Percentiles rank a stretch among this genome's conserved stretches.
phyloP scores from a whole-genome alignment of 202 grass and related monocot species.

The Musa balbisiana region DNA sequence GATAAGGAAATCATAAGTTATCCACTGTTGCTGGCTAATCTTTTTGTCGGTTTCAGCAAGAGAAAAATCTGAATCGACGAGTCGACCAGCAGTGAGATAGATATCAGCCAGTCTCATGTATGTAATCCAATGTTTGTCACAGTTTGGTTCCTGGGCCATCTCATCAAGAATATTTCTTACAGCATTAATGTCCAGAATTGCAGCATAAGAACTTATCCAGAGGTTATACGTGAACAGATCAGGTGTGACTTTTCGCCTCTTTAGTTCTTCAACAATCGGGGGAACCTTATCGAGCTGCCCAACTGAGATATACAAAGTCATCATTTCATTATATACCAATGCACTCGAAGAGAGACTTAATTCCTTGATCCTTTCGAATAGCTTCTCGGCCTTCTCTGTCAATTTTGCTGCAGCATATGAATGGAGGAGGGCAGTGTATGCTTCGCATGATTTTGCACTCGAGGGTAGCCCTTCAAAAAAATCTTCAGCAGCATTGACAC shows the following conservation, averaged over 20 bases:
- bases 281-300: slow-evolving; percentile 58
- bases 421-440: slow-evolving; percentile 74
- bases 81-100: slow-evolving; percentile 39
- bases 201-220: slow-evolving; percentile 47
- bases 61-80: slow-evolving; percentile 31
- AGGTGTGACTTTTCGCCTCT: slow-evolving; percentile 37
- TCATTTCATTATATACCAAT: slow-evolving; percentile 74
- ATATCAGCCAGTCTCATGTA: slow-evolving; percentile 47
- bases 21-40: slow-evolving; percentile 68
- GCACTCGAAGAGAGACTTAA: slow-evolving; percentile 29
- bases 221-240: slow-evolving; percentile 91
- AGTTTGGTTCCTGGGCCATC: slow-evolving; percentile 51
- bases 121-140: slow-evolving; percentile 47
- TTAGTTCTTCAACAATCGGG: slow-evolving; percentile 40
- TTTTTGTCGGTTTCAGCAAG: slow-evolving; percentile 45
- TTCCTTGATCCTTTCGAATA: slow-evolving; percentile 63
- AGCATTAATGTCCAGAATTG: slow-evolving; percentile 43
- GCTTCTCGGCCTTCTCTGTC: slow-evolving; percentile 58
- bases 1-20: slow-evolving; percentile 65
- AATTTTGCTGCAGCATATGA: slow-evolving; percentile 64
- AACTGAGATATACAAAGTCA: slow-evolving; percentile 77
- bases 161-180: slow-evolving; percentile 52
- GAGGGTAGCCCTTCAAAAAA: slow-evolving; percentile 67
- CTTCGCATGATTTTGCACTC: slow-evolving; percentile 49
- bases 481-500: slow-evolving; percentile 59